Conservation (phyloP, 805 yeast species). For the Pichia exigua region DNA sequence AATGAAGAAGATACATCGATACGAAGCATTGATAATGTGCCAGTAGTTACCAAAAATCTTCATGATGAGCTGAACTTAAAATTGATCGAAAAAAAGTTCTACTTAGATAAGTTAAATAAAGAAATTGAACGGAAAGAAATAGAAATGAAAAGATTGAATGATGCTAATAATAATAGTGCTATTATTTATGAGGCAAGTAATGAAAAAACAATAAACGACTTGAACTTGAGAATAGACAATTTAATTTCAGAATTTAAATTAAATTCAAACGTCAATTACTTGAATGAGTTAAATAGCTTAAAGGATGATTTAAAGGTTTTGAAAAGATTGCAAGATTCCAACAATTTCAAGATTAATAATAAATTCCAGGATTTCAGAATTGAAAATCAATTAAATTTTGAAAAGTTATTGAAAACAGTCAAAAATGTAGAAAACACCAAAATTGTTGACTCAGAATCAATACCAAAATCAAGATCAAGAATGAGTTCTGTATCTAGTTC, state of each 20-base stretch:
- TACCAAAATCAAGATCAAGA: not conserved
- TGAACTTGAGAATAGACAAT: not conserved
- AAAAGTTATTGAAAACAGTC: not conserved
- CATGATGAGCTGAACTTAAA: not conserved
- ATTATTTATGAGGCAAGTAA: not conserved
- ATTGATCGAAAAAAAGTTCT: conserved; percentile 6
- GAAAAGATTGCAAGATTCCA: not conserved
- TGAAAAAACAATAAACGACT: not conserved
- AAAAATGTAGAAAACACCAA: not conserved
- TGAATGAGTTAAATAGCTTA: not conserved
- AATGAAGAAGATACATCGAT: conserved; percentile 16
- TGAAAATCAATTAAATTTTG: not conserved
- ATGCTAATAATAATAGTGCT: not conserved
- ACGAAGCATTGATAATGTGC: not conserved
- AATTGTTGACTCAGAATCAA: not conserved
- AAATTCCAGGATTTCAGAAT: not conserved
- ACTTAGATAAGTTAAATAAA: conserved; percentile 5
- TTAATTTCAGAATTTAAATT: not conserved
- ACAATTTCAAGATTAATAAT: not conserved
- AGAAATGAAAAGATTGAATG: not conserved
- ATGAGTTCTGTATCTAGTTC: not conserved
- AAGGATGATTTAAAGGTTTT: not conserved
- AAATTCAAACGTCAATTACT: not conserved
- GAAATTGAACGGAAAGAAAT: not conserved
- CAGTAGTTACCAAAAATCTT: not conserved